A percentile compares a stretch with the other conserved stretches of the same genome.
Evolutionary conservation across 306 rosid genomes (phyloP).

Genomic region (Glycine soja): DNA sequence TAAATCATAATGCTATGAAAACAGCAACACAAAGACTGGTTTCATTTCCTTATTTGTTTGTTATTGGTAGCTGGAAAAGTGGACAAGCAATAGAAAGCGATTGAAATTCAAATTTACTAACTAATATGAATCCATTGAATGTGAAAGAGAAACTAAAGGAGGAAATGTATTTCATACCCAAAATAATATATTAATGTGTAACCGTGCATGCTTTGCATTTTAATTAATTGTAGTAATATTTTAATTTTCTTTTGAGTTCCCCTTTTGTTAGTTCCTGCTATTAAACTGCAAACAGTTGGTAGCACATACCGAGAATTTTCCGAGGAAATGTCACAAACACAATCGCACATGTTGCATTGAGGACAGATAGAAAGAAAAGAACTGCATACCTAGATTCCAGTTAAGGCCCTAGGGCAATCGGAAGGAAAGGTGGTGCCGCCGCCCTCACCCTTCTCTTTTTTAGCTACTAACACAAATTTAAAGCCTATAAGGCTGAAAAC

Average conservation of each 20-base stretch:
- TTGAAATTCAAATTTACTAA: slow-evolving; percentile 32
- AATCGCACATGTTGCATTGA: neutral
- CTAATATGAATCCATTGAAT: slow-evolving; percentile 3
- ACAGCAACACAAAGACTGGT: slow-evolving; percentile 37
- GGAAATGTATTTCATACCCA: slow-evolving; percentile 44
- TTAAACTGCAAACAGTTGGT: slow-evolving; percentile 44
- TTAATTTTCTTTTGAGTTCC: neutral
- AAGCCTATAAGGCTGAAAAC: neutral
- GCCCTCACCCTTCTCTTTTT: slow-evolving; percentile 35
- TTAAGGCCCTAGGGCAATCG: slow-evolving; percentile 26
- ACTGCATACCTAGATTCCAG: slow-evolving; percentile 35
- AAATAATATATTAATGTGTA: slow-evolving; percentile 16
- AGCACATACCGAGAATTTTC: slow-evolving; percentile 50
- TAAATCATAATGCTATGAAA: slow-evolving; percentile 32
- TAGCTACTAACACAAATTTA: slow-evolving; percentile 30
- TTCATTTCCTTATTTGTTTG: neutral
- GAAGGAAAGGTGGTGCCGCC: slow-evolving; percentile 44
- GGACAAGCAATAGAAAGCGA: slow-evolving; percentile 41
- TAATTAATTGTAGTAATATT: neutral
- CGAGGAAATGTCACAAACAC: slow-evolving; percentile 58
- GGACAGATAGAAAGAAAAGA: slow-evolving; percentile 28
- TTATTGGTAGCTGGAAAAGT: slow-evolving; percentile 17
- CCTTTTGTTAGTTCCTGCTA: neutral
- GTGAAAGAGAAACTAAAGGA: slow-evolving; percentile 5
- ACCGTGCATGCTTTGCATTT: neutral